A percentile compares a stretch with the other conserved stretches of the same genome.
Evolutionary conservation across 768 basidiomycete genomes (phyloP).

Genomic region (Gymnopilus junonius): DNA sequence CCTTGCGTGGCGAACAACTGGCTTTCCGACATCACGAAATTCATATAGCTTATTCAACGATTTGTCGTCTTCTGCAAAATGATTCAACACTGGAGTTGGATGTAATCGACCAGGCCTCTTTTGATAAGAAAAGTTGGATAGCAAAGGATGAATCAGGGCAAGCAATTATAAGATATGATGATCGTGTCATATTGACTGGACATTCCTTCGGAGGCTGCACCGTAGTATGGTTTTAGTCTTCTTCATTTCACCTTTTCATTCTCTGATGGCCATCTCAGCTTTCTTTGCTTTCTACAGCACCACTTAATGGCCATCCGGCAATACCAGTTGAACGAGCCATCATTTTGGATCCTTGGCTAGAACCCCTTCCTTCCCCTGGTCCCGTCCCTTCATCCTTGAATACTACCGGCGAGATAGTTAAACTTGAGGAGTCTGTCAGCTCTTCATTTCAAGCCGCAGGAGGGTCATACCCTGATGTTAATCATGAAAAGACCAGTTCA

Average conservation of each 20-base stretch:
- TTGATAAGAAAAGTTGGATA: conserved; percentile 48
- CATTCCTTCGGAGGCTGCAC: conserved; percentile 55
- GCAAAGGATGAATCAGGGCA: conserved; percentile 22
- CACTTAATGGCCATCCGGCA: conserved; percentile 40
- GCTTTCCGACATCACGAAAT: conserved; percentile 72
- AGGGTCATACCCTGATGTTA: background rate
- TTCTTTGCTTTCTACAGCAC: conserved; percentile 55
- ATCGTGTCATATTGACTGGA: conserved; percentile 44
- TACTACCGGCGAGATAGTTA: background rate
- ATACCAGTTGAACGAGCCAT: conserved; percentile 64
- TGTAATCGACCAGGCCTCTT: conserved; percentile 37
- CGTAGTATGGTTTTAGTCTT: conserved; percentile 33
- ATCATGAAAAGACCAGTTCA: background rate
- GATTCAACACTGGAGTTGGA: conserved; percentile 38
- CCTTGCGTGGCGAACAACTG: conserved; percentile 73
- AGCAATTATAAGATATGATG: conserved; percentile 34
- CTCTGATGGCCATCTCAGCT: conserved; percentile 43
- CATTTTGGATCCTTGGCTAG: conserved; percentile 85
- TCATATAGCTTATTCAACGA: conserved; percentile 62
- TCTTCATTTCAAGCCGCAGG: conserved; percentile 1
- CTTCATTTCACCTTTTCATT: background rate
- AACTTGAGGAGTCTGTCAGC: conserved; percentile 1
- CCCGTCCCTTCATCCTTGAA: conserved; percentile 37
- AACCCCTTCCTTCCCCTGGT: conserved; percentile 69
- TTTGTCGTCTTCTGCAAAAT: conserved; percentile 54